phyloP scores from a whole-genome alignment of 2,329 filamentous ascomycete species.

The Curvularia sp. region DNA sequence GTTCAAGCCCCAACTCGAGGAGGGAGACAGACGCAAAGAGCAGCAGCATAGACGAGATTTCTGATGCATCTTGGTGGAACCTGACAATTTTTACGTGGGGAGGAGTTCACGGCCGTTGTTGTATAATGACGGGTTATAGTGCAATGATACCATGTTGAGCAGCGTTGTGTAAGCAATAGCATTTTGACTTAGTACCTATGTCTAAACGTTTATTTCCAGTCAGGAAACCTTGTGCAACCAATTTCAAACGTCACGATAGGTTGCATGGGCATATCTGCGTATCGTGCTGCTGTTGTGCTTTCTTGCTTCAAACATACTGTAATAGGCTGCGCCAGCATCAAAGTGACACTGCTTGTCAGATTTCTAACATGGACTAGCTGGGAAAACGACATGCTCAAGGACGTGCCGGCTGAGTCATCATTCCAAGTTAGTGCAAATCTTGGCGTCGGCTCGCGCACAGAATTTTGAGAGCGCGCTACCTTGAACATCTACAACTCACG shows the following conservation, averaged over 20 bases:
- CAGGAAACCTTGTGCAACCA: neutral
- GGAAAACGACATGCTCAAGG: neutral
- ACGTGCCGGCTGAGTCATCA: neutral
- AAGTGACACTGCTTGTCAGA: neutral
- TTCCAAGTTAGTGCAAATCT: constrained; percentile 25
- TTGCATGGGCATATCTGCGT: neutral
- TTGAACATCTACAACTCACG: constrained; percentile 18
- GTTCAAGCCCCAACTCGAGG: constrained; percentile 40
- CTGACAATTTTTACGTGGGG: constrained; percentile 10
- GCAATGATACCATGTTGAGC: constrained; percentile 29
- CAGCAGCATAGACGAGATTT: constrained; percentile 32
- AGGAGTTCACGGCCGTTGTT: constrained; percentile 14
- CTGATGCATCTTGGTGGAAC: neutral
- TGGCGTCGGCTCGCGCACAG: constrained; percentile 28
- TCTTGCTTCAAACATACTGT: neutral
- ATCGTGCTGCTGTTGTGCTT: no score
- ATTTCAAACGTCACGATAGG: neutral
- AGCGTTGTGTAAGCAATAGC: neutral
- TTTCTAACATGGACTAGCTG: neutral
- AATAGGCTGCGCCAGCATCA: neutral
- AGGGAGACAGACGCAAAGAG: constrained; percentile 40
- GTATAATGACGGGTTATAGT: constrained; percentile 10
- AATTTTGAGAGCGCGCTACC: constrained; percentile 18
- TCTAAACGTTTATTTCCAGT: neutral
- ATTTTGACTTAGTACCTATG: constrained; percentile 1